Evolutionary conservation across 495 filamentous ascomycete genomes (phyloP).

Genomic region (Talaromyces trachyspermus): DNA sequence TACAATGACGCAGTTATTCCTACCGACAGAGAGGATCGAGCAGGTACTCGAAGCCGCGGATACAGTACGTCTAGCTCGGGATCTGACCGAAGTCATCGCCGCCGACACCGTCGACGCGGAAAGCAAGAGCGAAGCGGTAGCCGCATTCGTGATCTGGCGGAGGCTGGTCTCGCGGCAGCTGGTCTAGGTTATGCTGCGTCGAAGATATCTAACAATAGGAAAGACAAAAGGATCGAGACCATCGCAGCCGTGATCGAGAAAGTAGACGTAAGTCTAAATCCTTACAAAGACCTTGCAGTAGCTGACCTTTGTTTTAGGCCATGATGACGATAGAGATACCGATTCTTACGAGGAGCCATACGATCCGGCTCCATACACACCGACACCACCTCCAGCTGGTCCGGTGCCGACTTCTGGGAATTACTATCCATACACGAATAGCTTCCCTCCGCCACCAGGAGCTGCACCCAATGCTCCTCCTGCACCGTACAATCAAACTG

Average conservation of each 20-base stretch:
- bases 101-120: constrained; percentile 29
- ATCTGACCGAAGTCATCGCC: constrained; percentile 29
- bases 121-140: constrained; percentile 54
- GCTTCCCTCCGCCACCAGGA: constrained; percentile 39
- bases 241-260: constrained; percentile 3
- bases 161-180: constrained; percentile 60
- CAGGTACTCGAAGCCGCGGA: constrained; percentile 34
- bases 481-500: constrained; percentile 30
- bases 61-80: constrained; percentile 38
- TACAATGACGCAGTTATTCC: constrained; percentile 36
- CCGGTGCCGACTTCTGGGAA: constrained; percentile 17
- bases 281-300: neutral
- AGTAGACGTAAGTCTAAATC: constrained; percentile 5
- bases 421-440: constrained; percentile 33
- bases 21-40: constrained; percentile 31
- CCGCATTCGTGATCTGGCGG: constrained; percentile 56
- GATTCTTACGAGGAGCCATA: constrained; percentile 39
- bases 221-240: constrained; percentile 51
- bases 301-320: constrained; percentile 17
- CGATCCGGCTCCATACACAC: constrained; percentile 33
- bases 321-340: constrained; percentile 27
- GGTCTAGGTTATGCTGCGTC: constrained; percentile 74
- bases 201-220: constrained; percentile 52
- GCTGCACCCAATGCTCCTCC: constrained; percentile 23
- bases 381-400: constrained; percentile 19